A percentile compares a stretch with the other conserved stretches of the same genome.
Conservation (phyloP, 2,329 filamentous ascomycete genomes). For the Madurella fahalii region DNA sequence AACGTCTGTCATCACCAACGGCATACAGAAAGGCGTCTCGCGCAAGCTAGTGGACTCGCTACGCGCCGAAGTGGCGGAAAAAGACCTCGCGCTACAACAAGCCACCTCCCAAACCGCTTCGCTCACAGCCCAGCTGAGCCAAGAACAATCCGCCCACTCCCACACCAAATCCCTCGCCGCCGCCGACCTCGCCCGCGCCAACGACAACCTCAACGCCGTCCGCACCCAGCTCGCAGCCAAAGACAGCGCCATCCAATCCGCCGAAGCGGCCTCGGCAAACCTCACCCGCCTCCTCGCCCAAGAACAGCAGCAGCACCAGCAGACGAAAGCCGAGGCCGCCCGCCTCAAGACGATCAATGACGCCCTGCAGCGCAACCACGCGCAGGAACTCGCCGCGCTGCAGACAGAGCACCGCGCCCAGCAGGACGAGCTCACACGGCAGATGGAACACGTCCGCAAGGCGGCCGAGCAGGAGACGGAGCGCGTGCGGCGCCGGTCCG, state of each 20-base stretch:
- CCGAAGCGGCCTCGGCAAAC: constrained; percentile 5
- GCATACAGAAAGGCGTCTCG: constrained; percentile 85
- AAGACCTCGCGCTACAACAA: constrained; percentile 50
- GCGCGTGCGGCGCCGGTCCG: constrained; percentile 44
- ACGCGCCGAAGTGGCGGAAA: constrained; percentile 71
- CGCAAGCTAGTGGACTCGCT: constrained; percentile 86
- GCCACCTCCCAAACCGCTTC: constrained; percentile 43
- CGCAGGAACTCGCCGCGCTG: constrained; percentile 50
- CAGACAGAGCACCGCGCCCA: constrained; percentile 20
- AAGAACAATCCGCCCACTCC: constrained; percentile 69
- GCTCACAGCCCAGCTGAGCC: constrained; percentile 55
- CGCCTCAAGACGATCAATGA: constrained; percentile 64
- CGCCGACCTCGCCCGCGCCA: constrained; percentile 46
- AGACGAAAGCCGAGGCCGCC: constrained; percentile 58
- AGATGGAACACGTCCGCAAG: constrained; percentile 42
- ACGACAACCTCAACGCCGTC: constrained; percentile 28
- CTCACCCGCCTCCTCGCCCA: constrained; percentile 28
- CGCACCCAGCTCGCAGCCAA: constrained; percentile 28
- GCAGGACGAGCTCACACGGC: constrained; percentile 34
- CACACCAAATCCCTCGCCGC: constrained; percentile 57
- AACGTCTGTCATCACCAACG: constrained; percentile 73
- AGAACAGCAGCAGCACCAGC: constrained; percentile 58
- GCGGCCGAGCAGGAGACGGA: constrained; percentile 47
- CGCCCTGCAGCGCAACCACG: constrained; percentile 64
- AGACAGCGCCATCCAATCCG: constrained; percentile 29